Percentiles rank a stretch among this genome's conserved stretches.
These are phyloP conservation scores for Mycena pura DNA, from an alignment of 768 basidiomycete species.

Conservation along the genomic window DNA sequence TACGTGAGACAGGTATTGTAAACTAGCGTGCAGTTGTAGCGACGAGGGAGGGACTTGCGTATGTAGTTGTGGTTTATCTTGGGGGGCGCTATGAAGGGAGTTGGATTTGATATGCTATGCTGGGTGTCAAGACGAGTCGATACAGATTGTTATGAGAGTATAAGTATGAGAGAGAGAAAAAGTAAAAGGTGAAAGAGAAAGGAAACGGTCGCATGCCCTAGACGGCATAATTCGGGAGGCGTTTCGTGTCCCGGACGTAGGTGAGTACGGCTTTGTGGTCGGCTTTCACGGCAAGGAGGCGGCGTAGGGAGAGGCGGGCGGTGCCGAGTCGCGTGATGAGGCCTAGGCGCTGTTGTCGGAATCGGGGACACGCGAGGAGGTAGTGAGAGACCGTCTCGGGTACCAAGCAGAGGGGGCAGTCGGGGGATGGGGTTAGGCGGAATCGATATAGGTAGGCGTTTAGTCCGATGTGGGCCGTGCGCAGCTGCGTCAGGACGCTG, in stretches of 20 bases:
- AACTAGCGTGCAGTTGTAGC: too few relatives aligned
- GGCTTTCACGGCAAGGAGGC: background rate
- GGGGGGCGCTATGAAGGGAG: too few relatives aligned
- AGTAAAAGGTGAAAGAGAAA: too few relatives aligned
- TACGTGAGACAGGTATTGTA: too few relatives aligned
- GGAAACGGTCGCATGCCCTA: too few relatives aligned
- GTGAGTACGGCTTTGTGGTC: background rate
- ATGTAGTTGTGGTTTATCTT: too few relatives aligned
- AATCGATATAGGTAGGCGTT: background rate
- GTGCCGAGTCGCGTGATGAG: background rate
- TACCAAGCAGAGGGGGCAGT: background rate
- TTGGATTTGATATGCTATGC: too few relatives aligned
- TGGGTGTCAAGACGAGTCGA: too few relatives aligned
- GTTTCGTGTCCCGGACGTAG: background rate
- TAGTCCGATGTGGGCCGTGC: background rate
- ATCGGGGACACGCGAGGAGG: background rate
- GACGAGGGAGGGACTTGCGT: too few relatives aligned
- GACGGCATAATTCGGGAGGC: too few relatives aligned
- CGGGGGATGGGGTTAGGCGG: background rate
- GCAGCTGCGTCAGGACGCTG: background rate
- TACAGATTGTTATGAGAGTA: too few relatives aligned
- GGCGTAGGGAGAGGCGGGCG: constrained; percentile 1
- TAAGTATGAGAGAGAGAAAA: too few relatives aligned
- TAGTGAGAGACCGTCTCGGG: constrained; percentile 2
- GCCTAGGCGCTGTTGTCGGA: background rate